Evolutionary conservation across 169 alveolate species (phyloP).

Genomic region (Cryptosporidium ubiquitum): DNA sequence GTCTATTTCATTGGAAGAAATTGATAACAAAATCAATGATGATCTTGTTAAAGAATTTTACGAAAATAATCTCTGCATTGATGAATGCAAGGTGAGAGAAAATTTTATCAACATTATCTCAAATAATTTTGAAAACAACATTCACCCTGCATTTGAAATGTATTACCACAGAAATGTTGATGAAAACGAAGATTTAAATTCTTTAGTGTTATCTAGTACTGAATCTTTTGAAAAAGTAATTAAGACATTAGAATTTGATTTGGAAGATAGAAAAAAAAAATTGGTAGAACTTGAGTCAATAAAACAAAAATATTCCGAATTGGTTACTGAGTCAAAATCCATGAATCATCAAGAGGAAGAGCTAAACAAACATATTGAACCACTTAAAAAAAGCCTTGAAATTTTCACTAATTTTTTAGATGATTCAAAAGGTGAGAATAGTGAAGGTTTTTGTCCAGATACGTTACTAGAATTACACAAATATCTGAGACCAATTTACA

Average conservation of each 20-base stretch:
- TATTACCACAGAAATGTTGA: not conserved
- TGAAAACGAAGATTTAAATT: not conserved
- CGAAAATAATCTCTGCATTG: not conserved
- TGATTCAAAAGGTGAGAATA: not conserved
- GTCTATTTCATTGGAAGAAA: not conserved
- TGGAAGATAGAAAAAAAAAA: not conserved
- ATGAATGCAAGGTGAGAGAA: slow-evolving; percentile 14
- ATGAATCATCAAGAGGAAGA: slow-evolving; percentile 11
- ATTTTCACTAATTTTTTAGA: not conserved
- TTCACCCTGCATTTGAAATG: slow-evolving; percentile 45
- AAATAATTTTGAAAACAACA: not conserved
- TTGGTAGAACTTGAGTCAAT: slow-evolving; percentile 1
- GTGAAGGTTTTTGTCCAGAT: not conserved
- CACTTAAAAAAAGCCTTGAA: not conserved
- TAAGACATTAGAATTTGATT: slow-evolving; percentile 4
- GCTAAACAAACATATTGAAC: slow-evolving; percentile 13
- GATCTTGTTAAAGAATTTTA: not conserved
- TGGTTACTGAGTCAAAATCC: not conserved
- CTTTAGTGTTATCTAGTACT: not conserved
- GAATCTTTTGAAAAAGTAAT: slow-evolving; percentile 1
- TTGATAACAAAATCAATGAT: not conserved
- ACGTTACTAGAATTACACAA: not conserved
- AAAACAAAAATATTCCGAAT: not conserved
- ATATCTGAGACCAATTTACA: slow-evolving; percentile 38
- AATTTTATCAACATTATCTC: not conserved